phyloP scores from a whole-genome alignment of 2,329 filamentous ascomycete genomes.

The Xylaria sp. region DNA sequence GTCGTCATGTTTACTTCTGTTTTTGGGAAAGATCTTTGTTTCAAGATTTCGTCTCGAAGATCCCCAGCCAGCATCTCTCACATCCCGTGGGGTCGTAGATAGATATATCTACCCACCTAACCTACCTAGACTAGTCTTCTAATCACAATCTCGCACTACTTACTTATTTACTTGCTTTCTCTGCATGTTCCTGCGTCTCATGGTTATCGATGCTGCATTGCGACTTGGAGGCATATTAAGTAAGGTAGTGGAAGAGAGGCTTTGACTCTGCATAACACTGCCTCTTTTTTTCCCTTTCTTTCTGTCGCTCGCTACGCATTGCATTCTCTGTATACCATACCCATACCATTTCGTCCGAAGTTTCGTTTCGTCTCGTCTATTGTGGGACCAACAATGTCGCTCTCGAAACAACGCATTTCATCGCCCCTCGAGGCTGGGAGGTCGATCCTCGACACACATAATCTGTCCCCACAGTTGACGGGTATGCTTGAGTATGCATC shows the following conservation, averaged over 20 bases:
- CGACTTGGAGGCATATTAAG: constrained; percentile 3
- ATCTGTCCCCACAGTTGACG: constrained; percentile 65
- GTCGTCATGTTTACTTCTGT: constrained; percentile 34
- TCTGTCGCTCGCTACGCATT: constrained; percentile 1
- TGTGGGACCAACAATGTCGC: constrained; percentile 44
- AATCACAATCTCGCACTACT: constrained; percentile 10
- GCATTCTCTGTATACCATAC: background rate
- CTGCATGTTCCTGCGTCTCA: constrained; percentile 4
- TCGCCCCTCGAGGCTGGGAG: constrained; percentile 70
- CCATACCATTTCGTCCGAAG: constrained; percentile 3
- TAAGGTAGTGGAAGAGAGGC: constrained; percentile 9
- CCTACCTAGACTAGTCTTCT: no score
- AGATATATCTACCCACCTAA: constrained; percentile 36
- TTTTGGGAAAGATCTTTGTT: constrained; percentile 38
- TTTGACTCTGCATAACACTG: constrained; percentile 34
- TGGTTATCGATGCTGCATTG: constrained; percentile 8
- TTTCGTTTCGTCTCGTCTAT: constrained; percentile 10
- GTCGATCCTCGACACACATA: constrained; percentile 67
- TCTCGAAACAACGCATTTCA: constrained; percentile 67
- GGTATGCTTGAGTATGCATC: constrained; percentile 69
- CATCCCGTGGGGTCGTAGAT: constrained; percentile 9
- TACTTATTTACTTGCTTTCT: background rate
- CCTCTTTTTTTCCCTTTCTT: constrained; percentile 16
- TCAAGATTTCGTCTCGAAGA: constrained; percentile 35
- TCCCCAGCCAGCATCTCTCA: constrained; percentile 8